Evolutionary conservation across 495 filamentous ascomycete species (phyloP).

Genomic region (Hyaloscypha bicolor): DNA sequence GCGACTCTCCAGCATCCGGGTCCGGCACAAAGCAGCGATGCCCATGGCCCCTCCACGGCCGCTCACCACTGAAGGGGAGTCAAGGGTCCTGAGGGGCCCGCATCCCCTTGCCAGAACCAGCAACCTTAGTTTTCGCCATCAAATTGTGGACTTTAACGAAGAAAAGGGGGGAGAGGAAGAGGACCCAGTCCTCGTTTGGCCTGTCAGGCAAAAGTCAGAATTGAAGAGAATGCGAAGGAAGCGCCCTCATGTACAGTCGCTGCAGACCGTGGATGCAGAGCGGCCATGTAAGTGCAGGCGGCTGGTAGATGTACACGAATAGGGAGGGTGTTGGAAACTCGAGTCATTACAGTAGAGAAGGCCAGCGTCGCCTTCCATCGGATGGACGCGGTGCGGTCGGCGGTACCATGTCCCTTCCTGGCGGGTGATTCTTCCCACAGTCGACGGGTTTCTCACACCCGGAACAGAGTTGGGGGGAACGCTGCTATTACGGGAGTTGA

Average conservation of each 20-base stretch:
- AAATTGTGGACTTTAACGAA: not conserved
- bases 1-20: not conserved
- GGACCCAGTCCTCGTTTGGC: not conserved
- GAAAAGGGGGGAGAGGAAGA: not conserved
- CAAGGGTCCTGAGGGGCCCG: not conserved
- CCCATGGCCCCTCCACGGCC: conserved; percentile 12
- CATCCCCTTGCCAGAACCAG: not conserved
- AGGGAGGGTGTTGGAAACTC: conserved; percentile 2
- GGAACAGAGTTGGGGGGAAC: not conserved
- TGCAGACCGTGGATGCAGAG: not conserved
- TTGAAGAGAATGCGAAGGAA: not conserved
- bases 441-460: not conserved
- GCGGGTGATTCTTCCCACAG: not conserved
- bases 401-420: not conserved
- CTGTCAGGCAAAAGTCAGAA: not conserved
- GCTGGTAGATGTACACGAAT: conserved; percentile 17
- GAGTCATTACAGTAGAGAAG: conserved; percentile 19
- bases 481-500: not conserved
- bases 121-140: not conserved
- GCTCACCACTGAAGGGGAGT: not conserved
- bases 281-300: not conserved
- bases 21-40: conserved; percentile 9
- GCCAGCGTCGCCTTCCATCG: conserved; percentile 18
- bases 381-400: not conserved
- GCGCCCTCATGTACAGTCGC: not conserved